Evolutionary conservation across 129 eudicot genomes (phyloP), one percentile per base, ranked within the genome.

Genomic region (Sambucus nigra): DNA sequence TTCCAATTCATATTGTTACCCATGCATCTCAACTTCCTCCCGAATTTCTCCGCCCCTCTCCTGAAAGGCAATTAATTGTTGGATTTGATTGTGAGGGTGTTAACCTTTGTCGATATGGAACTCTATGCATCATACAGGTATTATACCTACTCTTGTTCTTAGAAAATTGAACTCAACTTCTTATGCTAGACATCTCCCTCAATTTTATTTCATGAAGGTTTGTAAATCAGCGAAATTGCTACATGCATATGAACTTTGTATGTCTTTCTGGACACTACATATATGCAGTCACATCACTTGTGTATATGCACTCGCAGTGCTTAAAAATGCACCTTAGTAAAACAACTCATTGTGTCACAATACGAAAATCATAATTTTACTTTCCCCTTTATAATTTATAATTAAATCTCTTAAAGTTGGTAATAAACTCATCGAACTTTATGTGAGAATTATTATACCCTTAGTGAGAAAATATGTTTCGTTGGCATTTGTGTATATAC

Each of bases 71-170:
- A 47, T 45, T 61, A 10, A 53, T 69, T 10, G 23, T 69, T 61
- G 75, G 75, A 23, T 69, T 61, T 55, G 75, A 69, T 41, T 69
- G 75, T 19, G 75, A 69, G 69, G 75, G 75, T 27, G 75, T 46
- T 61, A 69, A 61, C 38, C 75, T 69, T 23, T 61, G 75, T 47
- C 64, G 75, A 23, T 4, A 62, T 54, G 75, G 75, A 47, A 25
- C 57, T 39, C 63, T 69, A 11, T 69, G 75, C 55, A 62, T 69
- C 49, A 69, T 69, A 69, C 69, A 69, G 64, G 74, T 54, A 2
- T 39, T 14, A 40, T 40, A 7, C 4, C 22, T n/a, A 4, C 9
- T 6, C 41, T 28, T n/a, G 31, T n/a, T 42, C 8, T 0, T 7
- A n/a, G n/a, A n/a, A n/a, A n/a, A 18, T 14, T 17, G 33, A 42